Conservation (phyloP, 441 rosid genomes). For the Capsella rubella region DNA sequence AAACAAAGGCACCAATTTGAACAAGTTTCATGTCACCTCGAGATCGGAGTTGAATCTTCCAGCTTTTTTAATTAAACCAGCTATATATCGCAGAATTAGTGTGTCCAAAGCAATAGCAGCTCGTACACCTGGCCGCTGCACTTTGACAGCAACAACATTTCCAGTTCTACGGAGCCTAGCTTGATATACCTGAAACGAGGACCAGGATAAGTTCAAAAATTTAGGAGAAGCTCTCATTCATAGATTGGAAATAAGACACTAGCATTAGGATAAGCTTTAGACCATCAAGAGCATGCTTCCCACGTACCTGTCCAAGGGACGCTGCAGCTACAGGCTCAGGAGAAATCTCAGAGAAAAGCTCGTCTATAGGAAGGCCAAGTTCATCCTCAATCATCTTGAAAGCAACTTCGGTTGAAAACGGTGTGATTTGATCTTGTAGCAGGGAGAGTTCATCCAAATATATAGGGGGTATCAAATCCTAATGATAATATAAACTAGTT, state of each 20-base stretch:
- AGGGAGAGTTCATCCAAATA: slow-evolving; percentile 87
- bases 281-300: slow-evolving; percentile 25
- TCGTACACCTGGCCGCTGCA: slow-evolving; percentile 94
- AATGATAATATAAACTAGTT: slow-evolving; percentile 4
- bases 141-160: slow-evolving; percentile 86
- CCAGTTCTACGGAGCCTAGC: slow-evolving; percentile 77
- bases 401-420: slow-evolving; percentile 86
- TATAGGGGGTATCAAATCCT: slow-evolving; percentile 91
- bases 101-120: slow-evolving; percentile 94
- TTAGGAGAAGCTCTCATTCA: slow-evolving; percentile 16
- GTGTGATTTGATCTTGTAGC: slow-evolving; percentile 89
- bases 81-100: slow-evolving; percentile 76
- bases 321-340: slow-evolving; percentile 95
- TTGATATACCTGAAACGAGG: slow-evolving; percentile 72
- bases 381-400: slow-evolving; percentile 77
- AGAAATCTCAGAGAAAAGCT: slow-evolving; percentile 85
- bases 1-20: slow-evolving; percentile 10
- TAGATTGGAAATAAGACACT: slow-evolving; percentile 7
- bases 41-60: slow-evolving; percentile 88
- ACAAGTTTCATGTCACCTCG: slow-evolving; percentile 54
- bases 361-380: slow-evolving; percentile 72
- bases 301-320: slow-evolving; percentile 87
- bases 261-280: slow-evolving; percentile 19
- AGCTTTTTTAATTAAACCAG: slow-evolving; percentile 69
- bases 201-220: slow-evolving; percentile 27